Evolutionary conservation across 352 stramenopile genomes (phyloP), one percentile per base, ranked within the genome.

Genomic region (Pythium rhizo-oryzae): DNA sequence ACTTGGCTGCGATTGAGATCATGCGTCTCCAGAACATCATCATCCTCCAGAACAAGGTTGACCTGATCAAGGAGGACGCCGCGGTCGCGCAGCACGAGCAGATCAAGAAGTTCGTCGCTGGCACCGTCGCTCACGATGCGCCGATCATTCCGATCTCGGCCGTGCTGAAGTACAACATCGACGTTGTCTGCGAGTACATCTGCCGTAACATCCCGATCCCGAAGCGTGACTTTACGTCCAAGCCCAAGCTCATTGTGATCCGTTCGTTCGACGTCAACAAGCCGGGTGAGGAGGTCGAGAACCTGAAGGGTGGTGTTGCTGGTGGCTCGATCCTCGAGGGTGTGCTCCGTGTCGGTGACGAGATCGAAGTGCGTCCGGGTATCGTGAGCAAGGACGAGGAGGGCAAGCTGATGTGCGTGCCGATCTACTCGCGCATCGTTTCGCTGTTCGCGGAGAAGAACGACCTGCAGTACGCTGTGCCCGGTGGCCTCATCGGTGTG

Each of bases 191-290:
- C 80, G 97, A 99, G 87, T 99, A 99, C 89, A 97, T 99, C 74
- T 97, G 97, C 68, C 95, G 98, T 72, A 98, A 99, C 80, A 99
- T 99, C 65, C 98, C 98, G 35, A 90, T 99, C 52, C 98, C 98
- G n/a, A 88, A 91, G 65, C 86, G 98, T 54, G 97, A 99, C 84
- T 99, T 99, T 80, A 98, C 96, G 16, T 97, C 84, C 47, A 96
- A 97, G 58, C 97, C 98, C 13, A 96, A 99, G 71, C 89, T 99
- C 12, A 99, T 99, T 77, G 97, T 99, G 51, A 99, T 99, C 73
- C 97, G 98, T 75, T 99, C 95, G 56, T 99, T 99, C 78, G 98
- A 99, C 82, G 98, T 99, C 52, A 99, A 99, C 89, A 99, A 99
- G 81, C 98, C 98, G 18, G 98, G 98, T 65, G 96, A 99, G 76